These are phyloP conservation scores for Candida sanyaensis DNA, from an alignment of 1,139 yeast genomes.

Conservation along the genomic window DNA sequence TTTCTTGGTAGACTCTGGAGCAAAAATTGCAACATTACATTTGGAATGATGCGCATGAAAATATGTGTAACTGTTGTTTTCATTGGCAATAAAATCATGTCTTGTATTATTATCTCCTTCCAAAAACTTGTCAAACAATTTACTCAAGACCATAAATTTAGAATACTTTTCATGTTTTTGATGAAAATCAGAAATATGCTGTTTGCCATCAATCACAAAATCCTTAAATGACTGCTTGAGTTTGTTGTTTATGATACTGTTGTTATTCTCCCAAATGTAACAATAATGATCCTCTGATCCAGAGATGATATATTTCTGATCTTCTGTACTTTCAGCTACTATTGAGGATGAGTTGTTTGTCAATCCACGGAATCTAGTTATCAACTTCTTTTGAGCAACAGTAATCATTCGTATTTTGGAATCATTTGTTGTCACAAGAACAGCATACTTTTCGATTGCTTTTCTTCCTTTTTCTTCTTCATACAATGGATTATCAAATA, in stretches of 20 bases:
- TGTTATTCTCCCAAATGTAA: conserved; percentile 66
- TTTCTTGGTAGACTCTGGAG: conserved; percentile 71
- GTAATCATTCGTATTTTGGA: conserved; percentile 72
- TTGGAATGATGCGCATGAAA: conserved; percentile 78
- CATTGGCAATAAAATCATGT: conserved; percentile 39
- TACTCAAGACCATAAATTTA: conserved; percentile 33
- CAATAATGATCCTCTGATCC: conserved; percentile 75
- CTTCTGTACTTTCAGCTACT: conserved; percentile 64
- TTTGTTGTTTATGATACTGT: conserved; percentile 41
- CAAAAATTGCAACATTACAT: conserved; percentile 77
- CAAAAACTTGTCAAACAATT: conserved; percentile 30
- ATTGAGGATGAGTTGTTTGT: conserved; percentile 72
- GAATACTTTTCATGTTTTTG: conserved; percentile 34
- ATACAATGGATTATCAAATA: conserved; percentile 25
- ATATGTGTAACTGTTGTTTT: conserved; percentile 57
- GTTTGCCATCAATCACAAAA: conserved; percentile 35
- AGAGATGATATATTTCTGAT: conserved; percentile 49
- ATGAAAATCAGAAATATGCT: conserved; percentile 33
- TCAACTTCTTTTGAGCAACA: conserved; percentile 54
- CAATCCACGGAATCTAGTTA: conserved; percentile 73
- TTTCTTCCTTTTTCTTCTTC: conserved; percentile 11
- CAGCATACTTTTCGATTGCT: conserved; percentile 29
- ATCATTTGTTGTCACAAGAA: conserved; percentile 74
- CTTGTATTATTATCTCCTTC: conserved; percentile 24
- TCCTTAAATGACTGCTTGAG: conserved; percentile 37